Base-by-base conservation (phyloP, 225 moss, liverwort and hornwort species). In the Asterella californica region DNA sequence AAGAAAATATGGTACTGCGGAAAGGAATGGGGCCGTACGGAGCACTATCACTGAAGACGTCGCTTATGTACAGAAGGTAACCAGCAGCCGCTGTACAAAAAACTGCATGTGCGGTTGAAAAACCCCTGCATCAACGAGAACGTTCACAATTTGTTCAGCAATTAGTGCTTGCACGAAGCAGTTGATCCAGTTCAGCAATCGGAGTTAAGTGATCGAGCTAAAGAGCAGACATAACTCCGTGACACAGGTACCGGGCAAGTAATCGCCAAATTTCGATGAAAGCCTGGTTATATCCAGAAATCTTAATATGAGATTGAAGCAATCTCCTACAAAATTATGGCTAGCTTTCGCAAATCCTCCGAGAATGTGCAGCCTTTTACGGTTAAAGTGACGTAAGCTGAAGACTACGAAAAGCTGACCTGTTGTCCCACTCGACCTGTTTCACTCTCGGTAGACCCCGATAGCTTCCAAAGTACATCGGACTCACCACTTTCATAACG, bases 371-470 rank as follows among this genome's bases (percentile, higher is more conserved):
- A 48, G 21, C 25, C 17, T 25, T 15, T 34, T 45, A 34, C 32
- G 32, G 19, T 52, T 29, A 45, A 37, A 22, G 18, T 45, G 6
- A 14, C 27, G 34, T 50, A 62, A 79, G 21, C 50, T 59, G 34
- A 65, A 7, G 75, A 63, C 32, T 5, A n/a, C 34, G 18, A 63
- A 47, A 25, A 60, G 70, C 83, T 76, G 38, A 97, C 97, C 97
- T 93, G 76, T 93, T 94, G 84, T 94, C 87, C 97, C 97, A 97
- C 76, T 97, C 94, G 68, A 94, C 74, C 90, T 91, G 88, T 81
- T 92, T 87, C 12, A 17, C 38, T 74, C 84, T 85, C 14, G 85
- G 65, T 47, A 97, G 89, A 53, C 87, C 88, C 54, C 78, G 84
- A 83, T 97, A 97, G 10, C 76, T 76, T 66, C 82, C 81, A 70